Base-by-base conservation (phyloP, 2,329 filamentous ascomycete genomes). In the Diaporthe sp. region DNA sequence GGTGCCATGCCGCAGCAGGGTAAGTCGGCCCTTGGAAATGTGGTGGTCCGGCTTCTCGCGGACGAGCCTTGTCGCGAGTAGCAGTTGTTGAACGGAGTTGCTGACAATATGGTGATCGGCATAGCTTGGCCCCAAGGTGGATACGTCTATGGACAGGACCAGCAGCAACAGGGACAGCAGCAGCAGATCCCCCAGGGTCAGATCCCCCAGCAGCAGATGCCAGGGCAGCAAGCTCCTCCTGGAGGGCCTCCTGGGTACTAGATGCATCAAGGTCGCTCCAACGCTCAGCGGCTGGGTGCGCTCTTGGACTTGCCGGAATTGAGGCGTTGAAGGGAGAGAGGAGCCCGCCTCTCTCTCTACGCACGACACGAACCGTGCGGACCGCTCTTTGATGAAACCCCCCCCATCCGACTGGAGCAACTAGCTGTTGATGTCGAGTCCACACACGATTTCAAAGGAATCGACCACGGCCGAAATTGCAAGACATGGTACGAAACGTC, bases 1-100 rank as follows among this genome's bases (percentile, higher is more conserved):
- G 85, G 84, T 52, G 83, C 83, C 38, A 82, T 83, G 38, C 85
- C 82, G 6, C 74, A 78, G 38, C 82, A 85, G 77, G 83, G 82
- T 81, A 82, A 80, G 80, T 72, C 25, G 13, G 22, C 28, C 15
- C 9, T 30, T 55, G 25, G 8, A 15, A 25, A 54, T 15, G 22
- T 22, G 17, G 33, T 50, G 6, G 3, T 33, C 47, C 42, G 45
- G 7, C 33, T 10, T 22, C 3, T 45, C 54, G n/a, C n/a, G 28
- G n/a, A 17, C 33, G 33, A 30, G 9, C 17, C 12, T 17, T 6
- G 30, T n/a, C 25, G 22, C n/a, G 25, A 22, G 30, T 19, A n/a
- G 10, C 57, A 60, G 15, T 28, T 33, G 22, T 42, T 45, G 12
- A 12, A 33, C 38, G n/a, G 67, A 47, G 22, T 64, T 13, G 68